Evolutionary conservation across 306 rosid species (phyloP).

Genomic region (Dryas drummondii): DNA sequence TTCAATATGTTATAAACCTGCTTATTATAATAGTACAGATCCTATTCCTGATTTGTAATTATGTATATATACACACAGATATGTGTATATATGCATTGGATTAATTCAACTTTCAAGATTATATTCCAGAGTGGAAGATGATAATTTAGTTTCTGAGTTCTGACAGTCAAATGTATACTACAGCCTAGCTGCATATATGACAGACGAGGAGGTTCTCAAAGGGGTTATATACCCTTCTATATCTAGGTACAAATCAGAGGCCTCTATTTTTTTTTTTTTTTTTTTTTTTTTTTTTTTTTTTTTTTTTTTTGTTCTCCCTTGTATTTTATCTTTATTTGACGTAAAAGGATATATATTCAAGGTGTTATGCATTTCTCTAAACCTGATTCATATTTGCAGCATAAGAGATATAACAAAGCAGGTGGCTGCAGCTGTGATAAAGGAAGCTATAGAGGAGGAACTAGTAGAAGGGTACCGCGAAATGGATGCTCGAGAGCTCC

Average conservation of each 20-base stretch:
- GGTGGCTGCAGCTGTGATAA: slow-evolving; percentile 90
- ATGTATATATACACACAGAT: neutral
- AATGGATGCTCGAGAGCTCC: slow-evolving; percentile 83
- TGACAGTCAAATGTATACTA: slow-evolving; percentile 33
- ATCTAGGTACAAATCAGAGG: slow-evolving; percentile 55
- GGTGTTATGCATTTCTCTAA: slow-evolving; percentile 22
- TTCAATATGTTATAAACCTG: too few relatives aligned
- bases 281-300: neutral
- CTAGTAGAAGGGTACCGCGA: slow-evolving; percentile 85
- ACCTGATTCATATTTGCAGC: slow-evolving; percentile 48
- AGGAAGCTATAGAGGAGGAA: slow-evolving; percentile 88
- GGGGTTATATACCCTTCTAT: slow-evolving; percentile 89
- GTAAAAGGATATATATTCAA: slow-evolving; percentile 12
- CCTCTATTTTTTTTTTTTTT: slow-evolving; percentile 2
- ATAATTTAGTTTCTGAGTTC: slow-evolving; percentile 17
- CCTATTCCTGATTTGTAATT: neutral
- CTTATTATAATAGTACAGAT: neutral
- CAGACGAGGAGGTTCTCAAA: slow-evolving; percentile 79
- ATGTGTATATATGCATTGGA: neutral
- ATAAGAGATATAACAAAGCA: slow-evolving; percentile 90
- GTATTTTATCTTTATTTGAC: neutral
- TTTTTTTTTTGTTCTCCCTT: neutral
- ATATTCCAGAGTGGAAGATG: neutral
- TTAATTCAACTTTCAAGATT: neutral
- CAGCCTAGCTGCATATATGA: slow-evolving; percentile 96